Evolutionary conservation across 108 stramenopile species (phyloP), one percentile per base, ranked within the genome.

Genomic region (Nitzschia sp.): DNA sequence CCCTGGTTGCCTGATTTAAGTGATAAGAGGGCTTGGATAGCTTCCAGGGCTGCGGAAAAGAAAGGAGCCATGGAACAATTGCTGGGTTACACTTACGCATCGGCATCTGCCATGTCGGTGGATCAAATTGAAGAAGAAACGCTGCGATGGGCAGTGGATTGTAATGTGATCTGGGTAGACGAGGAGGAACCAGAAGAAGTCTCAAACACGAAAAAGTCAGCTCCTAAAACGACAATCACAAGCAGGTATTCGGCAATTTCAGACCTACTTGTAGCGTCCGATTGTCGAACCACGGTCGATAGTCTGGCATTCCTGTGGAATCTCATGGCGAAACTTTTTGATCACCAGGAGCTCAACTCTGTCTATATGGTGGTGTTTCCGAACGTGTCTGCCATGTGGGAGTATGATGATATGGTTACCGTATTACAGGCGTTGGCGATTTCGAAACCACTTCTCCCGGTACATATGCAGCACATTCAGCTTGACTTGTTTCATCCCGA

Each of bases 401-500:
- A 60, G 23, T 71, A 71, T 49, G 70, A 71, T 48, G 35, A 31
- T 3, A 71, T 71, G 59, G 70, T 71, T 15, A 62, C 59, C 2
- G 59, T 71, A 31, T 35, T 71, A 23, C 45, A 62, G 32, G 70
- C 70, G 33, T 31, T 71, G 58, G 31, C 56, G 30, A 71, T 71
- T 19, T 51, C 49, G 9, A 49, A 32, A n/a, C 70, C 70, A 2
- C 33, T 71, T 11, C 29, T 71, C 11, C 70, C 70, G 38, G 23
- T 19, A 58, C 25, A 71, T 4, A 15, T 71, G 5, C 35, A 70
- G 19, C 21, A 51, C 21, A 8, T 71, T 3, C 26, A 46, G 25
- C 23, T 71, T n/a, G 70, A 71, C 55, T 30, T 67, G 29, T 78
- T 72, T 31, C 80, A 74, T 51, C 72, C 76, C 29, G 21, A 61